Percentiles rank a stretch among this genome's conserved stretches.
phyloP scores from a whole-genome alignment of 1,284 basidiomycete species.

The Austroboletus niveus region DNA sequence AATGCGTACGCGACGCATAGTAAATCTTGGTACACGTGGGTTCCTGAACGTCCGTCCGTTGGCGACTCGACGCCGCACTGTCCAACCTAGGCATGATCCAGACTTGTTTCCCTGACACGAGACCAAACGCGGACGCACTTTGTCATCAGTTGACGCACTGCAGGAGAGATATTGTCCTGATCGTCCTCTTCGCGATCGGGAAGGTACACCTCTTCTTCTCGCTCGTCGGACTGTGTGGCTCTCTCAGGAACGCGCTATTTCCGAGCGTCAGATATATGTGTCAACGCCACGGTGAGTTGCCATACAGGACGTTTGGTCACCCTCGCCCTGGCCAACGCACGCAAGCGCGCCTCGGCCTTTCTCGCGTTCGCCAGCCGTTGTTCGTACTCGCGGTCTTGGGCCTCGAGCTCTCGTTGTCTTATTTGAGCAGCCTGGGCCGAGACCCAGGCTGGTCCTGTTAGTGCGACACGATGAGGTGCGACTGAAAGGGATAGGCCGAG shows the following conservation, averaged over 20 bases:
- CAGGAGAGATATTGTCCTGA: conserved; percentile 70
- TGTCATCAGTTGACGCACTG: conserved; percentile 78
- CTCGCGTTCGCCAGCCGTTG: conserved; percentile 59
- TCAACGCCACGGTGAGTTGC: conserved; percentile 2
- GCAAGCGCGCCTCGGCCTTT: conserved; percentile 59
- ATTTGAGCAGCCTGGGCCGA: conserved; percentile 72
- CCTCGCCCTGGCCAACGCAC: conserved; percentile 53
- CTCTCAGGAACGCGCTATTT: conserved; percentile 21
- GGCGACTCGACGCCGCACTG: conserved; percentile 3
- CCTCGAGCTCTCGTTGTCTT: conserved; percentile 60
- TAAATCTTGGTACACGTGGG: conserved; percentile 80
- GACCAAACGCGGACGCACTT: conserved; percentile 48
- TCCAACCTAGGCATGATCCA: conserved; percentile 14
- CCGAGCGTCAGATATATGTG: conserved; percentile 10
- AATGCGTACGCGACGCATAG: conserved; percentile 94
- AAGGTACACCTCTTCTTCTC: conserved; percentile 59
- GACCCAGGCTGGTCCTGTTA: conserved; percentile 75
- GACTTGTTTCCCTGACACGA: background rate
- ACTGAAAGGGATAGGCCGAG: background rate
- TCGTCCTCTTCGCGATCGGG: conserved; percentile 49
- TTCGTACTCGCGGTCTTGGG: conserved; percentile 61
- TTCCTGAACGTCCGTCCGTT: conserved; percentile 38
- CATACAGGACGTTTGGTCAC: conserved; percentile 61
- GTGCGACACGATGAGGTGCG: conserved; percentile 7
- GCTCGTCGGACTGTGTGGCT: conserved; percentile 12